phyloP scores from a whole-genome alignment of 106 monocot genomes.

The Dioscorea alata region DNA sequence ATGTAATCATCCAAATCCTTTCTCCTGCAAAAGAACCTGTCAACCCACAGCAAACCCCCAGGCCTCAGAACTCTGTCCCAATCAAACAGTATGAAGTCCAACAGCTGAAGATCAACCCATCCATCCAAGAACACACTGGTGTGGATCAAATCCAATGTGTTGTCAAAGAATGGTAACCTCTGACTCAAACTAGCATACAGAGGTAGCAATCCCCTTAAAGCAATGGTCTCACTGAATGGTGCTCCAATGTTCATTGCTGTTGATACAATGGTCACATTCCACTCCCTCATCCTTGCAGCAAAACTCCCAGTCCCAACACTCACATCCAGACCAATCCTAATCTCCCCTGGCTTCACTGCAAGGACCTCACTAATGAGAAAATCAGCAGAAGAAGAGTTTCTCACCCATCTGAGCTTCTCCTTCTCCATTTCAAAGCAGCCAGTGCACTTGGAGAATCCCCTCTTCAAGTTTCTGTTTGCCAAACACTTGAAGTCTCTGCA shows the following conservation, averaged over 20 bases:
- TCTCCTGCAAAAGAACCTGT: conserved; percentile 37
- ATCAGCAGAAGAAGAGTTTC: conserved; percentile 34
- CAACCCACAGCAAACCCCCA: conserved; percentile 38
- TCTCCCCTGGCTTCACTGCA: conserved; percentile 59
- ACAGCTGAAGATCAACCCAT: conserved; percentile 34
- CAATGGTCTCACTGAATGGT: conserved; percentile 76
- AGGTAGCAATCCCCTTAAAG: conserved; percentile 65
- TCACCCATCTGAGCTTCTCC: conserved; percentile 68
- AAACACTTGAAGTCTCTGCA: conserved; percentile 70
- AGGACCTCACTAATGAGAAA: conserved; percentile 61
- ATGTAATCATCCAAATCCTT: conserved; percentile 44
- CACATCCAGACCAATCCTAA: conserved; percentile 71
- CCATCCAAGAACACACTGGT: conserved; percentile 39
- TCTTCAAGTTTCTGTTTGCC: conserved; percentile 28
- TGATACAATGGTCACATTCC: conserved; percentile 73
- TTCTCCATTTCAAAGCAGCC: conserved; percentile 78
- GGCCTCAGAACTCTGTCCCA: conserved; percentile 42
- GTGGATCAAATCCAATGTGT: conserved; percentile 90
- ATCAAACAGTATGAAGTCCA: conserved; percentile 40
- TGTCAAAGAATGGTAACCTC: conserved; percentile 85
- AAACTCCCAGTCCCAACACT: conserved; percentile 74
- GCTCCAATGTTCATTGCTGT: conserved; percentile 72
- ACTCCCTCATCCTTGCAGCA: conserved; percentile 83
- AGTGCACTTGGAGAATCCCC: conserved; percentile 63
- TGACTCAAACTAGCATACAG: conserved; percentile 48